These are phyloP conservation scores for Phytopythium litorale DNA, from an alignment of 352 stramenopile genomes.

Conservation along the genomic window DNA sequence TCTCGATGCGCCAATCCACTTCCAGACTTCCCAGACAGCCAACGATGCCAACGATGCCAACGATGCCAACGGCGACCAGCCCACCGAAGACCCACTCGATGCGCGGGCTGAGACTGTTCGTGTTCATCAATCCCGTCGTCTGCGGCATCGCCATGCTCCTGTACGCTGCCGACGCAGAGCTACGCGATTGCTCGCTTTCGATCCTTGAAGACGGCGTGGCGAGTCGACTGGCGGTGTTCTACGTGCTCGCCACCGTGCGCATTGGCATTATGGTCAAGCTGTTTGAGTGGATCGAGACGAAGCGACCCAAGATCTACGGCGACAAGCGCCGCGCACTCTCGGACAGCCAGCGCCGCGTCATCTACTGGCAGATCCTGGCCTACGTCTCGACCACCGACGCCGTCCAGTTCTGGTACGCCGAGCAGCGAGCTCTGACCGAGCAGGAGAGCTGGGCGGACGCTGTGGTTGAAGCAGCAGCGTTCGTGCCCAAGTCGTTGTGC, in stretches of 20 bases:
- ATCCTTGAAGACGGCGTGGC: background rate
- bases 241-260: conserved; percentile 20
- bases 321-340: conserved; percentile 31
- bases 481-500: conserved; percentile 54
- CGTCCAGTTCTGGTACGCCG: conserved; percentile 22
- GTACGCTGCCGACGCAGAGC: background rate
- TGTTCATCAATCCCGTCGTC: background rate
- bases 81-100: background rate
- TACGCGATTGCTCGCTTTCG: background rate
- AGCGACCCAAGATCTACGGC: conserved; percentile 40
- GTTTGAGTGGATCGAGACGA: conserved; percentile 49
- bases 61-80: too few species aligned
- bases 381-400: conserved; percentile 41
- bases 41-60: background rate
- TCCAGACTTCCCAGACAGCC: too few species aligned
- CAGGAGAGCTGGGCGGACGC: background rate
- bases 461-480: conserved; percentile 19
- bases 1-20: background rate
- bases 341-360: conserved; percentile 15
- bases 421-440: background rate
- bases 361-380: conserved; percentile 37
- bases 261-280: conserved; percentile 31
- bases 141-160: background rate
- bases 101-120: background rate
- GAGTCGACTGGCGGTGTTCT: conserved; percentile 9